Evolutionary conservation across 2,329 filamentous ascomycete genomes (phyloP).

Genomic region (Teratosphaeria gauchensis): DNA sequence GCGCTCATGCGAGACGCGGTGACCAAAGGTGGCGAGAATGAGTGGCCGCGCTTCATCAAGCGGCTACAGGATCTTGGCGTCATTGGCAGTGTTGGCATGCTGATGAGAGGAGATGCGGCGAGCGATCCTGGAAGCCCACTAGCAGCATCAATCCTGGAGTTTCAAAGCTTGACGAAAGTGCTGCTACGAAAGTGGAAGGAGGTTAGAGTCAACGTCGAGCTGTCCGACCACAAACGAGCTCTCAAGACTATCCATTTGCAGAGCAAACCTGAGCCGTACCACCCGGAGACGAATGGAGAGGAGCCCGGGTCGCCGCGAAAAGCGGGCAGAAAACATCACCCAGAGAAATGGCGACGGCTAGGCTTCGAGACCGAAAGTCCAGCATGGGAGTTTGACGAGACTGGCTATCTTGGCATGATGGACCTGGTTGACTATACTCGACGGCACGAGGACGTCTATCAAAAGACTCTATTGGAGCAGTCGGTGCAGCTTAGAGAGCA

Average conservation of each 20-base stretch:
- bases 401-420: conserved; percentile 93
- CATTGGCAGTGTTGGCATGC: conserved; percentile 76
- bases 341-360: conserved; percentile 84
- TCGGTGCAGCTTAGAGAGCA: conserved; percentile 59
- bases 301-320: conserved; percentile 19
- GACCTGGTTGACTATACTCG: conserved; percentile 88
- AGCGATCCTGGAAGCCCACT: conserved; percentile 85
- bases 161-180: conserved; percentile 83
- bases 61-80: conserved; percentile 83
- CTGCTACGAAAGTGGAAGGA: conserved; percentile 76
- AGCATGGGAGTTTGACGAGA: conserved; percentile 70
- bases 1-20: conserved; percentile 88
- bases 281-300: conserved; percentile 21
- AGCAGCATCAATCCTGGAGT: conserved; percentile 81
- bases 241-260: conserved; percentile 74
- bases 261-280: conserved; percentile 44
- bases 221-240: conserved; percentile 76
- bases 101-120: conserved; percentile 90
- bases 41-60: conserved; percentile 96
- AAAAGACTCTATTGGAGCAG: conserved; percentile 85
- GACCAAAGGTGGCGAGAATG: conserved; percentile 63
- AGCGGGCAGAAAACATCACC: conserved; percentile 60
- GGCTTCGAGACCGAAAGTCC: conserved; percentile 90
- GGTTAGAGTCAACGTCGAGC: conserved; percentile 73
- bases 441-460: conserved; percentile 84